Evolutionary conservation across 2,329 filamentous ascomycete species (phyloP).

Genomic region (Clathrospora elynae): DNA sequence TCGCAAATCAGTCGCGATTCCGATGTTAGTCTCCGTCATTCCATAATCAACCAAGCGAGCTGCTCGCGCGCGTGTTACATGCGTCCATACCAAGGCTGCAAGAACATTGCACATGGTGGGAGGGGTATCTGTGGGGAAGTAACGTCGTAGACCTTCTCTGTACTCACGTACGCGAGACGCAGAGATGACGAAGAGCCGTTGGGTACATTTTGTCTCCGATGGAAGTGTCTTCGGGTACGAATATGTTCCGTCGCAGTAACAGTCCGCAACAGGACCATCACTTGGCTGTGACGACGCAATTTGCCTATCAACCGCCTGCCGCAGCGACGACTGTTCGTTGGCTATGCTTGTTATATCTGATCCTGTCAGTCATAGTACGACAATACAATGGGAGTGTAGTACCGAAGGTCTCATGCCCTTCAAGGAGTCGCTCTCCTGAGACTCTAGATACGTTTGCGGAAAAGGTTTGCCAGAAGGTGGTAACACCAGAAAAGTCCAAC

Average conservation of each 20-base stretch:
- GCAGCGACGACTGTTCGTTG: conserved; percentile 31
- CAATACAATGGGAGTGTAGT: conserved; percentile 4
- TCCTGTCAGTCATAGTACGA: conserved; percentile 17
- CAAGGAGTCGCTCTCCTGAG: conserved; percentile 21
- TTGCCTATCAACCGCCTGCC: conserved; percentile 30
- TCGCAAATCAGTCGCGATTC: conserved; percentile 40
- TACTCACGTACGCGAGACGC: conserved; percentile 33
- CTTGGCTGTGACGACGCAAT: conserved; percentile 9
- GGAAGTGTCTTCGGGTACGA: conserved; percentile 36
- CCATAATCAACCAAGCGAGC: conserved; percentile 23
- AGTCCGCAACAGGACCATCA: conserved; percentile 27
- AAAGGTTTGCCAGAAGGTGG: conserved; percentile 34
- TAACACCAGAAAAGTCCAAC: conserved; percentile 40
- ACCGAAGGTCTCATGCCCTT: conserved; percentile 17
- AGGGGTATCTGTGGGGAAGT: conserved; percentile 24
- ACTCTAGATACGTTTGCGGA: conserved; percentile 31
- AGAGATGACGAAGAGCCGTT: conserved; percentile 38
- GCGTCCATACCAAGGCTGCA: conserved; percentile 44
- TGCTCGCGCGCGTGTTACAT: conserved; percentile 42
- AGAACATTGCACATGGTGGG: conserved; percentile 42
- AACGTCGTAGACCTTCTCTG: conserved; percentile 29
- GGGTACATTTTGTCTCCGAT: conserved; percentile 31
- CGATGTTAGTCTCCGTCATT: conserved; percentile 32
- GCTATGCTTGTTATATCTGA: conserved; percentile 25
- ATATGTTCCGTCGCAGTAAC: conserved; percentile 35